A percentile compares a stretch with the other conserved stretches of the same genome.
Evolutionary conservation across 495 filamentous ascomycete genomes (phyloP).

Genomic region (Mycothermus thermophilus): DNA sequence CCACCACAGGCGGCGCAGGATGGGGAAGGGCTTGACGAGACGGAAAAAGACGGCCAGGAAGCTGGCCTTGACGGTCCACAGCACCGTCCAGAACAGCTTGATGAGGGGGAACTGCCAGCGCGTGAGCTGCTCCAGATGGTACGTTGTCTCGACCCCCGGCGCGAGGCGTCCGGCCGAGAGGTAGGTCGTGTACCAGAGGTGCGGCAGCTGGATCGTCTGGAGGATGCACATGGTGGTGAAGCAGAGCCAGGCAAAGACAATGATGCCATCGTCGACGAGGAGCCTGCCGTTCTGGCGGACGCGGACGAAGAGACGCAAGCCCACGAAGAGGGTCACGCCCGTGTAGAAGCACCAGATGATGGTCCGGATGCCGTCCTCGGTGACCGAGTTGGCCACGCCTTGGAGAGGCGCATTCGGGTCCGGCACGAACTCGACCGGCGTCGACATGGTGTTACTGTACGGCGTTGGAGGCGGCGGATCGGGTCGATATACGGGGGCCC

Average conservation of each 20-base stretch:
- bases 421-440: too few species aligned
- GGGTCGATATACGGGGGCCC: too few species aligned
- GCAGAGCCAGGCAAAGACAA: neutral
- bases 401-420: constrained; percentile 1
- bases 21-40: constrained; percentile 1
- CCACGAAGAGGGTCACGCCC: neutral
- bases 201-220: neutral
- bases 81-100: constrained; percentile 2
- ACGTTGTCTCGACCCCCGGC: neutral
- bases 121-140: neutral
- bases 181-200: constrained; percentile 3
- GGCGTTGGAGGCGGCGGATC: too few species aligned
- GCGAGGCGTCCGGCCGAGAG: neutral
- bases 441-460: too few species aligned
- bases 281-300: constrained; percentile 1
- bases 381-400: neutral
- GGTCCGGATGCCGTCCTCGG: neutral
- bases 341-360: constrained; percentile 4
- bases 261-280: constrained; percentile 1
- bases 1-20: constrained; percentile 3
- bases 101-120: constrained; percentile 7
- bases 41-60: constrained; percentile 4
- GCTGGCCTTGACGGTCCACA: constrained; percentile 4
- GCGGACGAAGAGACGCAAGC: neutral
- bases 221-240: neutral